These are phyloP conservation scores for Jaenimonas drosophilae DNA, from an alignment of 208 protist species.

Conservation along the genomic window DNA sequence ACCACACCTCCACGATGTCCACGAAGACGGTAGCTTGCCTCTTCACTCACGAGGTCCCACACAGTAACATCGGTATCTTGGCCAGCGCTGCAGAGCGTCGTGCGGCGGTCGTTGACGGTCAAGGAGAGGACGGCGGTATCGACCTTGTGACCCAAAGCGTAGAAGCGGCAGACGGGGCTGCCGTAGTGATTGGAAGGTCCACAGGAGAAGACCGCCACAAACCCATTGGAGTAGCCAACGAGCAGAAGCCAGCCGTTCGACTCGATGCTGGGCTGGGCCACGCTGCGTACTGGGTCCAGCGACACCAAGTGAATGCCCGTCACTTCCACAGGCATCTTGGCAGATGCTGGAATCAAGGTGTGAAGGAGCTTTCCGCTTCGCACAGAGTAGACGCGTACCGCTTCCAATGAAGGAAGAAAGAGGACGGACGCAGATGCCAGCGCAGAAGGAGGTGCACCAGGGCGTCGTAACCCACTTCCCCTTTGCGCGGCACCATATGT, in stretches of 20 bases:
- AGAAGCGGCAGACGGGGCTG: slow-evolving; percentile 70
- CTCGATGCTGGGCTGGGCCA: slow-evolving; percentile 4
- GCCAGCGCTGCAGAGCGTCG: slow-evolving; percentile 79
- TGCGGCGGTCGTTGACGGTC: slow-evolving; percentile 29
- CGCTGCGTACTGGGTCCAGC: slow-evolving; percentile 8
- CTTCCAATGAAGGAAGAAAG: slow-evolving; percentile 75
- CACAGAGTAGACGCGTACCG: slow-evolving; percentile 71
- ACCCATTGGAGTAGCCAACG: slow-evolving; percentile 82
- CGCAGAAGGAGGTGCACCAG: slow-evolving; percentile 1
- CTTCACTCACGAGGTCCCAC: slow-evolving; percentile 92
- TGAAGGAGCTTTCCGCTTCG: slow-evolving; percentile 64
- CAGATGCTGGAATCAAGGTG: slow-evolving; percentile 56
- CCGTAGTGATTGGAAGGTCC: slow-evolving; percentile 66
- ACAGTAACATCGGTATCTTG: slow-evolving; percentile 97
- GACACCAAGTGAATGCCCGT: slow-evolving; percentile 48
- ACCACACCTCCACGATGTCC: slow-evolving; percentile 83
- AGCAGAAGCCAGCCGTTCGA: slow-evolving; percentile 59
- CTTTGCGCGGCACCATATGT: slow-evolving; percentile 12
- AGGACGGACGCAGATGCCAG: slow-evolving; percentile 26
- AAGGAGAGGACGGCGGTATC: slow-evolving; percentile 85
- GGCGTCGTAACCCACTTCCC: no score
- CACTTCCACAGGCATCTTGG: slow-evolving; percentile 76
- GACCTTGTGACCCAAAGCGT: slow-evolving; percentile 72
- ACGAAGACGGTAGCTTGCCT: slow-evolving; percentile 66
- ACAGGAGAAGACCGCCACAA: slow-evolving; percentile 68